phyloP scores from a whole-genome alignment of 2,329 filamentous ascomycete species.

The Sarocladium kiliense region DNA sequence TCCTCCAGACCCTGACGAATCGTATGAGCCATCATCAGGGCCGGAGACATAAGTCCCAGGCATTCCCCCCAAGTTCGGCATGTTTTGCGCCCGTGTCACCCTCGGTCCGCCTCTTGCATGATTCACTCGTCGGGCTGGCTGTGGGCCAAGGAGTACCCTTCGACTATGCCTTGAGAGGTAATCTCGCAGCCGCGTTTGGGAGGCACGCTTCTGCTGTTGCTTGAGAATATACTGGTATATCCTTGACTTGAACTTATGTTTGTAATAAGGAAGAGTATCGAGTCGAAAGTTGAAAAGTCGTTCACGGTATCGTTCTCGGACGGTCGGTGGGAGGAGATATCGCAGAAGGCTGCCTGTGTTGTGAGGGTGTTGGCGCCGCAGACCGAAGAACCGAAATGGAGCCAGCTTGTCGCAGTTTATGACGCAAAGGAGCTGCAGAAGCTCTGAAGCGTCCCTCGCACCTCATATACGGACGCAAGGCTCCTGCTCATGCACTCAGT shows the following conservation, averaged over 20 bases:
- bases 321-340: conserved; percentile 61
- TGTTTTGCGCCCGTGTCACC: conserved; percentile 22
- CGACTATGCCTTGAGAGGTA: conserved; percentile 34
- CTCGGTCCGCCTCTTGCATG: conserved; percentile 24
- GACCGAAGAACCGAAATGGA: conserved; percentile 35
- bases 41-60: conserved; percentile 14
- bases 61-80: conserved; percentile 20
- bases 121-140: conserved; percentile 20
- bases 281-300: conserved; percentile 66
- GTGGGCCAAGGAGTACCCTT: conserved; percentile 39
- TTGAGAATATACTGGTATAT: conserved; percentile 71
- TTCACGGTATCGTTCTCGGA: conserved; percentile 58
- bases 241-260: conserved; percentile 65
- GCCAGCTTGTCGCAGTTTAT: conserved; percentile 31
- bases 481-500: not conserved
- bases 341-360: conserved; percentile 50
- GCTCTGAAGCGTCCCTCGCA: not conserved
- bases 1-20: conserved; percentile 34
- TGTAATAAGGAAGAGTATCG: conserved; percentile 67
- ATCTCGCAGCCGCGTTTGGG: conserved; percentile 42
- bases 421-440: not conserved
- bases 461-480: not conserved
- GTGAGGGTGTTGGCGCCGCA: conserved; percentile 29
- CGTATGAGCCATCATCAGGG: conserved; percentile 16
- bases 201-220: conserved; percentile 51